phyloP scores from a whole-genome alignment of 768 basidiomycete genomes.

The Mycena kentingensis region DNA sequence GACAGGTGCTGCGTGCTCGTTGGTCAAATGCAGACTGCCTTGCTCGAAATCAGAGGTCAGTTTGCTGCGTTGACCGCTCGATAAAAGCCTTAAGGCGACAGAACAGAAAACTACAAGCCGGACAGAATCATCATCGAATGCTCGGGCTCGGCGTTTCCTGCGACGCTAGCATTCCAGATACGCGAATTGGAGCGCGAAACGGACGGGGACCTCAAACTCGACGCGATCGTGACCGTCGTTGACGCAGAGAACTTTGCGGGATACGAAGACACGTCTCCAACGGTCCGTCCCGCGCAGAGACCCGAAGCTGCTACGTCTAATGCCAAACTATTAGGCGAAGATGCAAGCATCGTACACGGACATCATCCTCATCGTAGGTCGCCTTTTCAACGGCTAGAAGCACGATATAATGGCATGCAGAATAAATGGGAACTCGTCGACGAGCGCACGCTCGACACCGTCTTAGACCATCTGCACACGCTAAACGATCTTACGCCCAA shows the following conservation, averaged over 20 bases:
- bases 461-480: constrained; percentile 85
- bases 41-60: constrained; percentile 82
- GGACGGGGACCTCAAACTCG: constrained; percentile 72
- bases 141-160: constrained; percentile 97
- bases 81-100: neutral
- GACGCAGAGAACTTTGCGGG: constrained; percentile 91
- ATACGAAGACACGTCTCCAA: constrained; percentile 90
- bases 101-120: constrained; percentile 74
- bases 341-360: constrained; percentile 98
- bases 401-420: constrained; percentile 35
- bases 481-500: constrained; percentile 91
- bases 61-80: neutral
- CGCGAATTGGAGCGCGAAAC: constrained; percentile 85
- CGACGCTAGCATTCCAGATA: constrained; percentile 92
- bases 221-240: constrained; percentile 89
- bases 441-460: constrained; percentile 76
- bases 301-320: neutral
- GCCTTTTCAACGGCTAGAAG: neutral
- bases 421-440: constrained; percentile 91
- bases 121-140: constrained; percentile 95
- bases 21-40: constrained; percentile 90
- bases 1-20: constrained; percentile 89
- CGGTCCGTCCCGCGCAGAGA: constrained; percentile 28
- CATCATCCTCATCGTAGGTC: constrained; percentile 76
- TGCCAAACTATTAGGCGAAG: constrained; percentile 49